phyloP scores from a whole-genome alignment of 805 yeast species.

The Phaffomyces antillensis region DNA sequence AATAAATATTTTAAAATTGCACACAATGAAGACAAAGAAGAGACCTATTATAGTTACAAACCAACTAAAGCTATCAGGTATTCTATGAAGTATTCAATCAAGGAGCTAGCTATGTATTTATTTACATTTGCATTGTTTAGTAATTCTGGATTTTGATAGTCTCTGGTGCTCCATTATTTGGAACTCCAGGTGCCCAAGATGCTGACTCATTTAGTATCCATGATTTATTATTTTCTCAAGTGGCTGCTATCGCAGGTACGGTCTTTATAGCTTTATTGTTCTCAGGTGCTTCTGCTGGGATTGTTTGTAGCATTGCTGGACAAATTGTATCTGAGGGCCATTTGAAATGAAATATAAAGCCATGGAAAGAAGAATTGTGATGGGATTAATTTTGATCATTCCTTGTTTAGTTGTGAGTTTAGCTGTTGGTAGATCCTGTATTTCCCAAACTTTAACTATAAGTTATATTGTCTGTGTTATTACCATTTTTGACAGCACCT shows the following conservation, averaged over 20 bases:
- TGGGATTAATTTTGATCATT: slow-evolving; percentile 69
- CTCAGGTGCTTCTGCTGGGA: slow-evolving; percentile 88
- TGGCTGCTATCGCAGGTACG: slow-evolving; percentile 76
- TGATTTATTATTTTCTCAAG: slow-evolving; percentile 45
- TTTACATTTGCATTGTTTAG: slow-evolving; percentile 81
- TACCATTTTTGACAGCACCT: slow-evolving; percentile 84
- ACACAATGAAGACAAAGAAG: slow-evolving; percentile 23
- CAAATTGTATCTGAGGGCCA: slow-evolving; percentile 92
- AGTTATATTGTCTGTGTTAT: slow-evolving; percentile 70
- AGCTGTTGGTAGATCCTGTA: slow-evolving; percentile 65
- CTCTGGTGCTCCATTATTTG: slow-evolving; percentile 71
- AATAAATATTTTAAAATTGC: slow-evolving; percentile 39
- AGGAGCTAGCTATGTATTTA: slow-evolving; percentile 63
- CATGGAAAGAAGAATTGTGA: slow-evolving; percentile 77
- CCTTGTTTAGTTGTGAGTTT: slow-evolving; percentile 75
- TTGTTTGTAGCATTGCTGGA: slow-evolving; percentile 90
- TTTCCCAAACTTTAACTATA: slow-evolving; percentile 70
- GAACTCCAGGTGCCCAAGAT: slow-evolving; percentile 59
- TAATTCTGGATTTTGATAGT: slow-evolving; percentile 73
- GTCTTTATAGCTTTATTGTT: slow-evolving; percentile 78
- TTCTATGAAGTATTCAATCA: slow-evolving; percentile 63
- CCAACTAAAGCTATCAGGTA: slow-evolving; percentile 74
- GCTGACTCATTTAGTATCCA: slow-evolving; percentile 83
- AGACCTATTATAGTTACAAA: slow-evolving; percentile 42
- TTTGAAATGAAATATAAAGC: slow-evolving; percentile 69